Base-by-base conservation (phyloP, 371 early-diverging fungal genomes). In the Funneliformis caledonium region DNA sequence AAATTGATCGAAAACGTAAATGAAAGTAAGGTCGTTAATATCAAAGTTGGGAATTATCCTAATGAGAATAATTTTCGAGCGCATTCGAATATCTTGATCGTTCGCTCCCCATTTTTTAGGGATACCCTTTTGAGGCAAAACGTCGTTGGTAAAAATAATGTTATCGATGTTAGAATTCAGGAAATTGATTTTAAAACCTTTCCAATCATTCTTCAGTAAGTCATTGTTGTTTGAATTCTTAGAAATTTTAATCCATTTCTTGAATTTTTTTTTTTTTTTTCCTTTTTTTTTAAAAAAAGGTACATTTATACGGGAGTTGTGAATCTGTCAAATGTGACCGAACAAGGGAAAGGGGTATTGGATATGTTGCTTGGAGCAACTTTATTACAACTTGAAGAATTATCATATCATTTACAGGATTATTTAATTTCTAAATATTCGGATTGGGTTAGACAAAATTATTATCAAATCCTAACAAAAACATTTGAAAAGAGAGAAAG, bases 251-350 rank as follows among this genome's bases (percentile, higher is more conserved):
- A 52, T 16, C 14, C 7, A 47, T 47, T 47, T 9, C 11, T 47
- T 9, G 6, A 16, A 16, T 16, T 52, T 52, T 16, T 14, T 52
- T 5, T 14, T 52, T 5, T 12, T 52, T 16, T 16, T 4, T 0
- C 6, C 4, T 47, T 16, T 16, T 19, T 5, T 52, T 52, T 12
- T 19, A 16, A 4, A 16, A 5, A 9, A 43, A 79, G 80, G 59
- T 79, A 70, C 60, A 79, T 79, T 72, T 72, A 79, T 61, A 67
- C 67, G 5, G 80, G 80, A 6, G 26, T 65, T 12, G 9, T 60
- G 22, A 37, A 72, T 37, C 37, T 79, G 3, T 43, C 52, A 42
- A 50, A 48, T 5, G 5, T 56, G 26, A 22, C 16, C 31, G 61
- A 43, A 26, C 3, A n/a, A 26, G 72, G 72, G 14, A 4, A n/a